A percentile compares a stretch with the other conserved stretches of the same genome.
Evolutionary conservation across 148 eudicot genomes (phyloP).

Genomic region (Spergularia bocconei): DNA sequence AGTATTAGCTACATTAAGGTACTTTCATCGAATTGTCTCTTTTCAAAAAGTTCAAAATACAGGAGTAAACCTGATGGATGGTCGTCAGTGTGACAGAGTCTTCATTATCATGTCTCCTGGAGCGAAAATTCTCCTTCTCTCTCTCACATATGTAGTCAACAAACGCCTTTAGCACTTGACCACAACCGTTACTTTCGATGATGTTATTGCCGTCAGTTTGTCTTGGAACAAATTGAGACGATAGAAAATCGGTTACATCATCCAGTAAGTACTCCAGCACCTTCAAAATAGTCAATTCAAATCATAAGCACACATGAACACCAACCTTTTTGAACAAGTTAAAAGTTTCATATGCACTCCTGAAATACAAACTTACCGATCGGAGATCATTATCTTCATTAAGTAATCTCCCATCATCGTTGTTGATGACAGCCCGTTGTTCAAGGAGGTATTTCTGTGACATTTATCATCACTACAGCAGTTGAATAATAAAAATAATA

Average conservation of each 20-base stretch:
- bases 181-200: conserved; percentile 54
- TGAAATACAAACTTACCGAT: conserved; percentile 56
- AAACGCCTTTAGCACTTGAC: conserved; percentile 56
- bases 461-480: conserved; percentile 13
- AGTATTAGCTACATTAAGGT: neutral
- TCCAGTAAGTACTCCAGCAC: conserved; percentile 80
- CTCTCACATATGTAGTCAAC: conserved; percentile 70
- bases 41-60: neutral
- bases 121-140: conserved; percentile 79
- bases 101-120: conserved; percentile 69
- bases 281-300: conserved; percentile 34
- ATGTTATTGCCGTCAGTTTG: conserved; percentile 25
- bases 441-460: conserved; percentile 87
- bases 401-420: conserved; percentile 83
- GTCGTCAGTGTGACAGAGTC: conserved; percentile 86
- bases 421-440: conserved; percentile 71
- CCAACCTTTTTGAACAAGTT: neutral
- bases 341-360: neutral
- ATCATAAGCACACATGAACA: conserved; percentile 11
- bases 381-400: conserved; percentile 92
- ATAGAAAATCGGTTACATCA: conserved; percentile 73
- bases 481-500: neutral
- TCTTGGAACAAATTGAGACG: conserved; percentile 39
- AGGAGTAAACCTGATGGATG: conserved; percentile 75
- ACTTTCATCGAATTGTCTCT: too few relatives aligned